Base-by-base conservation (phyloP, 2,329 filamentous ascomycete species). In the Aspergillus proliferans region DNA sequence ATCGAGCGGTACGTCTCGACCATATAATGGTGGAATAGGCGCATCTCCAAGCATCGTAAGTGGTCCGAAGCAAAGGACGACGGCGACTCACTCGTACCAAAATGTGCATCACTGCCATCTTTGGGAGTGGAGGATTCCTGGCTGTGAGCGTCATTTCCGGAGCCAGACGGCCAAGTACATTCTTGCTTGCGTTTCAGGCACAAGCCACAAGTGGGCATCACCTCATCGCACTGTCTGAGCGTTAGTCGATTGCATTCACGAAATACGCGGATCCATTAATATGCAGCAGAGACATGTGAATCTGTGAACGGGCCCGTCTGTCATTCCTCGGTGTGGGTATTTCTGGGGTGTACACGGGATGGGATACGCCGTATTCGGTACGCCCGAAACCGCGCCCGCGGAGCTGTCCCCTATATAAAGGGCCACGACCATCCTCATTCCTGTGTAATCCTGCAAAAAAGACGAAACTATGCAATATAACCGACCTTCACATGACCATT, bases 401-500 rank as follows among this genome's bases (percentile, higher is more conserved):
- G 6, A 9, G 19, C 18, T 12, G 8, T 15, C 18, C n/a, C 14
- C 8, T 19, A 15, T 21, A 10, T 18, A 40, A 22, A 10, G 19
- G 1, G 10, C 38, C 38, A 30, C 41, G 12, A 19, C 5, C 22
- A 42, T 21, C 14, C 39, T 14, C n/a, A 42, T 42, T 18, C 18
- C 4, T 15, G 9, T 42, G 18, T 10, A 14, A 18, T 14, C 4
- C 22, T 19, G 18, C 15, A 9, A 39, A 39, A 40, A 12, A 6
- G 15, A 38, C 8, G 9, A 19, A 36, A 18, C 26, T 30, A 30
- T 30, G 5, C 4, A 12, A 30, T 8, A 41, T 30, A 18, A 55
- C 60, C 14, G 43, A 70, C 67, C 66, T 70, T 71, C 28, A 70
- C 66, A 51, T 69, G 66, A 48, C 68, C 58, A 49, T 63, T 59